Percentiles rank a stretch among this genome's conserved stretches.
Conservation (phyloP, 495 filamentous ascomycete genomes). For the Amniculicola lignicola region DNA sequence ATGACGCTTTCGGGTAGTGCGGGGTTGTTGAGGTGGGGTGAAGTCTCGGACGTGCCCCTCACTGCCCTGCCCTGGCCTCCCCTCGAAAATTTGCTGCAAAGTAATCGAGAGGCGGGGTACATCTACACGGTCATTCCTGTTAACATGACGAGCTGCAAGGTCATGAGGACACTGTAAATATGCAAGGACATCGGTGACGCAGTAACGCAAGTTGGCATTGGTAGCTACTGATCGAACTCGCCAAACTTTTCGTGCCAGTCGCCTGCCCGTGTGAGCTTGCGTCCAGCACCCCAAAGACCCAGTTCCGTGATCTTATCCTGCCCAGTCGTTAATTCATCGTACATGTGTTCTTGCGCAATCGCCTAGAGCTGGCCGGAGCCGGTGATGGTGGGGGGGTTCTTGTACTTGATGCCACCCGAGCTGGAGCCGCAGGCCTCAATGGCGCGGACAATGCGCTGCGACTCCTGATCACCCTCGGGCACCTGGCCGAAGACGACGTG, state of each 20-base stretch:
- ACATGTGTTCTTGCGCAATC: background rate
- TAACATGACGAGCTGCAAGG: too few relatives aligned
- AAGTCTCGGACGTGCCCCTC: slow-evolving; percentile 21
- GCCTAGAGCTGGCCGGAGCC: slow-evolving; percentile 34
- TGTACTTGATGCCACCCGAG: slow-evolving; percentile 42
- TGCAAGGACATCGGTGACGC: background rate
- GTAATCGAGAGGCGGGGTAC: background rate
- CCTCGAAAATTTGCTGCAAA: slow-evolving; percentile 6
- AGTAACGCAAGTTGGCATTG: slow-evolving; percentile 12
- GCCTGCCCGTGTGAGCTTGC: background rate
- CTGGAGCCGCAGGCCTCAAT: slow-evolving; percentile 43
- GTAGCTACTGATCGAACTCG: slow-evolving; percentile 8
- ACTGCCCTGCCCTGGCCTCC: too few relatives aligned
- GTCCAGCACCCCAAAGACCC: too few relatives aligned
- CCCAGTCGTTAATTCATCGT: slow-evolving; percentile 1
- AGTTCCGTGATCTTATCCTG: background rate
- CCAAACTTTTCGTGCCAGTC: slow-evolving; percentile 5
- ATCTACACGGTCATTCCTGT: too few relatives aligned
- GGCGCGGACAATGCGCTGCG: slow-evolving; percentile 39
- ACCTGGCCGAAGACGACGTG: slow-evolving; percentile 49
- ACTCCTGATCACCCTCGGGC: slow-evolving; percentile 37
- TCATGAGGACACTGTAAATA: background rate
- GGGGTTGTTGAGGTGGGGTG: slow-evolving; percentile 26
- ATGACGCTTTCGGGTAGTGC: slow-evolving; percentile 21
- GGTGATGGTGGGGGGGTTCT: slow-evolving; percentile 40